These are phyloP conservation scores for Taiozyma sp. DNA, from an alignment of 1,139 yeast species.

Conservation along the genomic window DNA sequence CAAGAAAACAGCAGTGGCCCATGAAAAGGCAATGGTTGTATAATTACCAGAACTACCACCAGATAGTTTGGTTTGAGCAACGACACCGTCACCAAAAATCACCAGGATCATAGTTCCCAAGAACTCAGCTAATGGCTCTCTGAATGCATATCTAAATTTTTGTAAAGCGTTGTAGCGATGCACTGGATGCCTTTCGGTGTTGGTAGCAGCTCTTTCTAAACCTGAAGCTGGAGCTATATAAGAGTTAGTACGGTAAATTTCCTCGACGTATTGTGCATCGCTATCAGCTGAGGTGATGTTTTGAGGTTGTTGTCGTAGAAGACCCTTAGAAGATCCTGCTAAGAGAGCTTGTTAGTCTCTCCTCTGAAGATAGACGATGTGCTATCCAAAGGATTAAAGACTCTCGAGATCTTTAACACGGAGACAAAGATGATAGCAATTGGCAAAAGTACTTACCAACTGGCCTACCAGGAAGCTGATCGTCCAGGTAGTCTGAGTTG, in stretches of 20 bases:
- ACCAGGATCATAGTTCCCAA: constrained; percentile 40
- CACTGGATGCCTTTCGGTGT: constrained; percentile 7
- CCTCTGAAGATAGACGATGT: background rate
- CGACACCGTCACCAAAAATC: constrained; percentile 40
- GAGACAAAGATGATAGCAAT: background rate
- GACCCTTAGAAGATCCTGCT: background rate
- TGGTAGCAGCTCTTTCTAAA: constrained; percentile 22
- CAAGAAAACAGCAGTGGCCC: constrained; percentile 47
- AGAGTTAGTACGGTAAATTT: constrained; percentile 3
- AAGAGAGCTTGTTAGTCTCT: background rate
- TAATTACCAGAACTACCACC: constrained; percentile 33
- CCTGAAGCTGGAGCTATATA: constrained; percentile 23
- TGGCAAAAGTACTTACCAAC: constrained; percentile 18
- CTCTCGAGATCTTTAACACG: background rate
- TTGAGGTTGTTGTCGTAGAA: background rate
- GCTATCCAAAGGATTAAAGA: background rate
- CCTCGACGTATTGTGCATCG: background rate
- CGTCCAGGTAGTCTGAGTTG: constrained; percentile 21
- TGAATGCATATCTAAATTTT: constrained; percentile 21
- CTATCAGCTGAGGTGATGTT: background rate
- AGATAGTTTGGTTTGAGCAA: constrained; percentile 36
- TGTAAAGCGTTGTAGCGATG: constrained; percentile 17
- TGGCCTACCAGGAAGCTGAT: constrained; percentile 18
- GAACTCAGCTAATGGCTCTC: constrained; percentile 38
- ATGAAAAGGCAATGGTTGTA: constrained; percentile 37